Evolutionary conservation across 192 early-diverging fungal species (phyloP), one percentile per base, ranked within the genome.

Genomic region (Rhizoclosmatium globosum): DNA sequence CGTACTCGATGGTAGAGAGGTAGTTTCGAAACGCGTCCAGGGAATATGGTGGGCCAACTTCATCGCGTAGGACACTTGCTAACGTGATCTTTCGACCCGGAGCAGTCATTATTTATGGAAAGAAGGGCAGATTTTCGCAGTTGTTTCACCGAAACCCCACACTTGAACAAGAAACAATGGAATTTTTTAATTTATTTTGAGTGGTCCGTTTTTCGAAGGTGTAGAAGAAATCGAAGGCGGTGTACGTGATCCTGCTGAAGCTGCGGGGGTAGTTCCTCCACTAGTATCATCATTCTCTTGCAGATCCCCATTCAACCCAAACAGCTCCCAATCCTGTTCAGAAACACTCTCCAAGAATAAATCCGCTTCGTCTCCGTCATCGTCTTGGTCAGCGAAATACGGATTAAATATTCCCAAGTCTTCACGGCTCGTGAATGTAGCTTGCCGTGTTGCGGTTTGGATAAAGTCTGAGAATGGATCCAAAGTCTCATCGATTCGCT

Each of bases 11-110:
- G 2, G 21, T 71, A 15, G 46, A 11, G 2, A 71, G 50, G 21
- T 41, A 71, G 46, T 56, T 48, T 42, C 69, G 47, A 56, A 71
- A 71, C 38, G 21, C 69, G 13, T 11, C 48, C 3, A 71, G 69
- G 15, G 69, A 71, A 38, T 71, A 71, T 1, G 69, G 69, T 19
- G 69, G 47, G 6, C 69, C 44, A 17, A 56, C n/a, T 56, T 71
- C 69, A 57, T 71, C 39, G n/a, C 53, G 47, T 1, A 71, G 69
- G 13, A 71, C 50, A 15, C 13, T 56, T 15, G 50, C 69, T 13
- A 71, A 46, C 13, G 69, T 56, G 21, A 56, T 71, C 38, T 13
- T 7, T 7, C 60, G 60, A 53, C 50, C 50, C 17, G 50, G 50
- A 53, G 17, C 6, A 53, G 9, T 53, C 50, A 53, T 53, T 7